These are phyloP conservation scores for Asterophora lycoperdoides DNA, from an alignment of 768 basidiomycete species.

Conservation along the genomic window DNA sequence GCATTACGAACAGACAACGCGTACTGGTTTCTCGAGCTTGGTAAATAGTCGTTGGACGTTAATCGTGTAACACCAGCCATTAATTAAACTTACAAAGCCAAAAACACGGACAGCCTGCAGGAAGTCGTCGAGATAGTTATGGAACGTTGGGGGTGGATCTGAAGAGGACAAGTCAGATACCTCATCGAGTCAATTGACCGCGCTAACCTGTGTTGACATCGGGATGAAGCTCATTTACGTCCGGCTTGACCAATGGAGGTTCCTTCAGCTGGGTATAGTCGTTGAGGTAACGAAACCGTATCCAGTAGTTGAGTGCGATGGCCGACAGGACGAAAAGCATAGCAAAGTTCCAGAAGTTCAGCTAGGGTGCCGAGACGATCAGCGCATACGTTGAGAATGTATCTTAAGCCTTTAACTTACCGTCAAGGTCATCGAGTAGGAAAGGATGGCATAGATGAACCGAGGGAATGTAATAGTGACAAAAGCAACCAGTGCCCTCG, in stretches of 20 bases:
- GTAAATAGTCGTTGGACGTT: not conserved
- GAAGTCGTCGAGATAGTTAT: constrained; percentile 97
- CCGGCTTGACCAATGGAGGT: constrained; percentile 75
- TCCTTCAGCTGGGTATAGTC: constrained; percentile 75
- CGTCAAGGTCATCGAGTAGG: constrained; percentile 87
- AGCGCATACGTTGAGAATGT: not conserved
- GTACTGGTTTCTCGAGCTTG: constrained; percentile 84
- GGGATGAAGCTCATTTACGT: constrained; percentile 85
- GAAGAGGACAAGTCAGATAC: constrained; percentile 12
- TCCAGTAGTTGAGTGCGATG: constrained; percentile 75
- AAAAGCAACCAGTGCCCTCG: constrained; percentile 68
- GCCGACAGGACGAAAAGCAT: constrained; percentile 66
- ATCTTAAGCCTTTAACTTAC: constrained; percentile 35
- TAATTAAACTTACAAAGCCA: constrained; percentile 63
- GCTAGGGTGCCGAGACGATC: constrained; percentile 34
- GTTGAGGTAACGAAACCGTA: constrained; percentile 77
- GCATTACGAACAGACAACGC: constrained; percentile 18
- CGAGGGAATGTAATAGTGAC: constrained; percentile 80
- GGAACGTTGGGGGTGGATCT: constrained; percentile 74
- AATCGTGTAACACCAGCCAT: not conserved
- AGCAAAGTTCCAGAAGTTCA: constrained; percentile 90
- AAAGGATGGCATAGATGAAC: constrained; percentile 71
- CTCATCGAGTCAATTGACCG: not conserved
- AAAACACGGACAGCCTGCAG: constrained; percentile 94
- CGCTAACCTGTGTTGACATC: constrained; percentile 70